Evolutionary conservation across 2,329 filamentous ascomycete species (phyloP), one percentile per base, ranked within the genome.

Genomic region (Xylaria sp.): DNA sequence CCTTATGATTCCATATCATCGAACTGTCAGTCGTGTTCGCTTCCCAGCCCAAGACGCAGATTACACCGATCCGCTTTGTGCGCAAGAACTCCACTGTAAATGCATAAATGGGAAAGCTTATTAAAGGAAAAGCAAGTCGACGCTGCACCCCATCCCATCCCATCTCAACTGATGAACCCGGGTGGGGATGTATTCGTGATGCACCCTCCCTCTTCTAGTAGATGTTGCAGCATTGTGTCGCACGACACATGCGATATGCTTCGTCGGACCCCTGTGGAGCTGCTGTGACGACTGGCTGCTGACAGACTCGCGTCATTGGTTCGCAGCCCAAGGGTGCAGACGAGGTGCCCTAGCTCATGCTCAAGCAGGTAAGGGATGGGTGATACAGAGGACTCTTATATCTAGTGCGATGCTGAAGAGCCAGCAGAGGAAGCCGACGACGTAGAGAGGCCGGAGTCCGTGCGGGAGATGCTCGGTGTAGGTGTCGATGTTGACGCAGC

Each of bases 391-490:
- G 50, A 69, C 16, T 60, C 23, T 16, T 60, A 23, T 42, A 42
- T 69, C 53, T 72, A 75, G 63, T 72, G 66, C 44, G 72, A 74
- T 60, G 67, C 72, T 13, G 67, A 50, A 29, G 66, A 60, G 51
- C 59, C 23, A 62, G 73, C 48, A 27, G 73, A 72, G 12, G 70
- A 58, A 37, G 48, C 55, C 47, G 75, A 75, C 35, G 74, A 73
- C 53, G 72, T 74, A 1, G 76, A 78, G 29, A 75, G 63, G 29
- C 73, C 73, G 44, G 76, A 75, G 59, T 78, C 75, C 51, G 69
- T 69, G 59, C 75, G 76, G 42, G 66, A 1, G 60, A 77, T 74
- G 21, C 74, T 70, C 21, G 75, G 73, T 4, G 60, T 40, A 5
- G 75, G 68, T 23, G 61, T 27, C 6, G 48, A 65, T 2, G 23